Evolutionary conservation across 768 basidiomycete genomes (phyloP).

Genomic region (Kwoniella dendrophila): DNA sequence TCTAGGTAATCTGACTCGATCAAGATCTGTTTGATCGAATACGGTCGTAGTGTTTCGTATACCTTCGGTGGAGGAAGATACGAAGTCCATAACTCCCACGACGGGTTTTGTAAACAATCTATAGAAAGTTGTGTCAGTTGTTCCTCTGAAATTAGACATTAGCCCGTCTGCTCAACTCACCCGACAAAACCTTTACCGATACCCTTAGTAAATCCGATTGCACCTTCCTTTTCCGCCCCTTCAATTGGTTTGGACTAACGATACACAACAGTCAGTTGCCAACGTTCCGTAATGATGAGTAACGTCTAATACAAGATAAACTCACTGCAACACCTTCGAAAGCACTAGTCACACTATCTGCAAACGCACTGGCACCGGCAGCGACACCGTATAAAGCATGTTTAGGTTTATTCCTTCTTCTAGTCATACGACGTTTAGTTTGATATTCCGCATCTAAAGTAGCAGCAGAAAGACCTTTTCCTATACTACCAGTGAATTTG

Average conservation of each 20-base stretch:
- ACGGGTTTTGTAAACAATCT: conserved; percentile 95
- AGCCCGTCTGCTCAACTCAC: conserved; percentile 57
- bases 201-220: conserved; percentile 95
- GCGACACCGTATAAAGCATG: conserved; percentile 99
- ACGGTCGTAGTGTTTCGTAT: conserved; percentile 98
- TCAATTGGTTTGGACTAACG: conserved; percentile 92
- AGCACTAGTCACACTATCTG: conserved; percentile 90
- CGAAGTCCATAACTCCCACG: conserved; percentile 93
- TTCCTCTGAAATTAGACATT: background rate
- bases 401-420: conserved; percentile 88
- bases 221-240: conserved; percentile 91
- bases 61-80: conserved; percentile 92
- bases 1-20: conserved; percentile 84
- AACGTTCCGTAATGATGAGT: conserved; percentile 12
- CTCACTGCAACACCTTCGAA: conserved; percentile 90
- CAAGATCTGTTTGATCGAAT: conserved; percentile 86
- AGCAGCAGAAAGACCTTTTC: conserved; percentile 95
- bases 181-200: conserved; percentile 85
- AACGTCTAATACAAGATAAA: conserved; percentile 24
- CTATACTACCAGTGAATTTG: conserved; percentile 96
- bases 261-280: background rate
- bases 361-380: conserved; percentile 90
- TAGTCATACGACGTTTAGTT: conserved; percentile 78
- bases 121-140: conserved; percentile 7
- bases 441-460: conserved; percentile 97